These are phyloP conservation scores for Letharia columbiana DNA, from an alignment of 495 filamentous ascomycete genomes.

Conservation along the genomic window DNA sequence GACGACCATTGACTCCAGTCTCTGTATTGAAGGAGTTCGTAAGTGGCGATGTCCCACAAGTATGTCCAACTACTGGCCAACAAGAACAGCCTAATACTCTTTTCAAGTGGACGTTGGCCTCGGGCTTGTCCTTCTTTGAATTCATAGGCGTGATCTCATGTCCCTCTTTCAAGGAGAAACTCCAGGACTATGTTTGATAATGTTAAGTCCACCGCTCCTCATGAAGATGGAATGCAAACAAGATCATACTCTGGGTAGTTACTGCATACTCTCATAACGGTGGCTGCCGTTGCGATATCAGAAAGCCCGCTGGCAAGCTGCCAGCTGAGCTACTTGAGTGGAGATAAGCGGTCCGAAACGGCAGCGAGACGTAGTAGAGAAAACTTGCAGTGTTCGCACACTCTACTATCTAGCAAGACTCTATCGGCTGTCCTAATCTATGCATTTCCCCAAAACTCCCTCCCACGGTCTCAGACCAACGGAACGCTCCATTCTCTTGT, in stretches of 20 bases:
- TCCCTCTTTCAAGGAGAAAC: neutral
- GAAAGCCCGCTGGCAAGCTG: too few relatives aligned
- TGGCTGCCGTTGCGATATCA: neutral
- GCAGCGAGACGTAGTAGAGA: too few relatives aligned
- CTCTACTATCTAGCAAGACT: neutral
- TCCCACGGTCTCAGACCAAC: slow-evolving; percentile 20
- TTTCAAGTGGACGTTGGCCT: neutral
- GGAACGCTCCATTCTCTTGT: slow-evolving; percentile 17
- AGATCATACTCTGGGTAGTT: neutral
- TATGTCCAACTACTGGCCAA: neutral
- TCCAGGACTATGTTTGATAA: neutral
- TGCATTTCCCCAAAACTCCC: slow-evolving; percentile 18
- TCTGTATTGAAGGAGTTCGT: neutral
- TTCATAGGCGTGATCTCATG: neutral
- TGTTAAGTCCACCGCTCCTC: too few relatives aligned
- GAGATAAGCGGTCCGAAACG: neutral
- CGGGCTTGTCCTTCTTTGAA: neutral
- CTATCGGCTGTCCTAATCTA: neutral
- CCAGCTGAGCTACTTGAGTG: too few relatives aligned
- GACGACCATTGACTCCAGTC: neutral
- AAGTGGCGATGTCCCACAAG: neutral
- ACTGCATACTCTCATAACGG: neutral
- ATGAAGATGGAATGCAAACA: neutral
- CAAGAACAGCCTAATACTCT: neutral
- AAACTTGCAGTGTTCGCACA: too few relatives aligned